Evolutionary conservation across 805 yeast species (phyloP), one percentile per base, ranked within the genome.

Genomic region (Cyberlindnera veronae): DNA sequence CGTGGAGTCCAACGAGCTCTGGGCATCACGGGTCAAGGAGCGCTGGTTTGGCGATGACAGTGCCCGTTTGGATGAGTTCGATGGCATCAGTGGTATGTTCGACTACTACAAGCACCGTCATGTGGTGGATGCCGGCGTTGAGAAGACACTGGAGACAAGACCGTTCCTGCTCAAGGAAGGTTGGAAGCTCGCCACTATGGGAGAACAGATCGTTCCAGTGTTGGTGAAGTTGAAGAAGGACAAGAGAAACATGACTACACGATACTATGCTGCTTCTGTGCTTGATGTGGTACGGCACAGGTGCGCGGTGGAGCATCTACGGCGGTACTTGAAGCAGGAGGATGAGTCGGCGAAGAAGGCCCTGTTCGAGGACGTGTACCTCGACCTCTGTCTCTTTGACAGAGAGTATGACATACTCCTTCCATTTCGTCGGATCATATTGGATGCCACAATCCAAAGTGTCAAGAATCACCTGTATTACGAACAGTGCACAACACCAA

Each of bases 351-450:
- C n/a, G 14, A 24, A 5, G 10, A 15, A 19, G 9, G 28, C 13
- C 5, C 17, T 35, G 8, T 22, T 35, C 4, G 60, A 55, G 32
- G 46, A 39, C 2, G 36, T 45, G 9, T 44, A 36, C 9, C 22
- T 41, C 7, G 16, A 34, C 2, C 8, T 49, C 17, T 37, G 45
- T 26, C 29, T 32, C n/a, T 21, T 53, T 5, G 60, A 55, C 27
- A 37, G 49, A 10, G 51, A 49, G 11, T 54, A 45, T 32, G 55
- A 54, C 36, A 23, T 33, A 7, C 24, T 55, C 10, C 20, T 48
- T 3, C 49, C 48, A 6, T 44, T 26, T 21, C 46, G 60, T 33
- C 31, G 38, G 1, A 18, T 14, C 3, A 34, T 40, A 1, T n/a
- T 50, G 1, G 30, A 42, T 1, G 24, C 32, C 5, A 36, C 42